Evolutionary conservation across 495 filamentous ascomycete species (phyloP).

Genomic region (Neurospora sublineolata): DNA sequence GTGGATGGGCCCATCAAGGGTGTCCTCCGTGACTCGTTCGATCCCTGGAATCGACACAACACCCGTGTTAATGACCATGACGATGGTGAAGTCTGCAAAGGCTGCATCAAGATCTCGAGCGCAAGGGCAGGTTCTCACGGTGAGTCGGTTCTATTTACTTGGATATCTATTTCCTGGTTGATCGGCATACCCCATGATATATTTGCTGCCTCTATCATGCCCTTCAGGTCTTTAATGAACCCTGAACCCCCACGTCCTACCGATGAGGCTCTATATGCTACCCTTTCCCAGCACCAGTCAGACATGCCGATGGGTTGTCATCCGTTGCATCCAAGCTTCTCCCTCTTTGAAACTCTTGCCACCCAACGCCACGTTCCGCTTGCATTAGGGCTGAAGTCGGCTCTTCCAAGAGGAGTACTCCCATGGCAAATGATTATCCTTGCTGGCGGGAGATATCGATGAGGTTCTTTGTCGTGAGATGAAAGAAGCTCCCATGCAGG

Average conservation of each 20-base stretch:
- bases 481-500: neutral
- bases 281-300: neutral
- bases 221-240: neutral
- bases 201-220: neutral
- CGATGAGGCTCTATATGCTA: neutral
- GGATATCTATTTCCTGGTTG: neutral
- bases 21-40: constrained; percentile 16
- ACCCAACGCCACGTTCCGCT: neutral
- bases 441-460: no score
- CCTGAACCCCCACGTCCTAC: neutral
- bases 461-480: neutral
- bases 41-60: constrained; percentile 17
- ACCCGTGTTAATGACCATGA: neutral
- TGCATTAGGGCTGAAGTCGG: neutral
- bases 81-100: constrained; percentile 15
- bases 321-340: constrained; percentile 1
- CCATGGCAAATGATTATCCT: neutral
- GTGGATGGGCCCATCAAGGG: neutral
- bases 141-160: constrained; percentile 7
- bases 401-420: neutral
- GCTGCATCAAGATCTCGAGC: constrained; percentile 20
- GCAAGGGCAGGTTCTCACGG: constrained; percentile 10
- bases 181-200: neutral
- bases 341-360: neutral
- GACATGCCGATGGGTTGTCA: neutral